These are phyloP conservation scores for Pseudocercospora crystallina DNA, from an alignment of 2,329 filamentous ascomycete genomes.

Conservation along the genomic window DNA sequence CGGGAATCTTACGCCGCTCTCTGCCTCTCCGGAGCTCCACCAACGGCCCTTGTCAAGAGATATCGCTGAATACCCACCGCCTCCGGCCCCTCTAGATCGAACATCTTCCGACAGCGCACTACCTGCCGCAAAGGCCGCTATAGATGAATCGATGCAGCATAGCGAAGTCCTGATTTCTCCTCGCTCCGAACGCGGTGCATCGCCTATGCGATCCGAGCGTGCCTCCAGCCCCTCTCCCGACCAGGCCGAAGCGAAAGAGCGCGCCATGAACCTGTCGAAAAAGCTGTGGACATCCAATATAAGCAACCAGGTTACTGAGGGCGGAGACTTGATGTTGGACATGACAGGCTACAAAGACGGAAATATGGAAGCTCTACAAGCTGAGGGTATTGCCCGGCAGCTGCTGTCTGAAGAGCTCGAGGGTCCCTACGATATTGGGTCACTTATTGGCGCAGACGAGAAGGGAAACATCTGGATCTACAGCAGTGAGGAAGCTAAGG, in stretches of 20 bases:
- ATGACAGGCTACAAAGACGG: slow-evolving; percentile 96
- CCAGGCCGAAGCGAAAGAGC: slow-evolving; percentile 72
- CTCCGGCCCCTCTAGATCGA: slow-evolving; percentile 41
- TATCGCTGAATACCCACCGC: slow-evolving; percentile 15
- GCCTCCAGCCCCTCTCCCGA: slow-evolving; percentile 69
- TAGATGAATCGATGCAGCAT: slow-evolving; percentile 35
- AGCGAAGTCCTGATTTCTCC: slow-evolving; percentile 25
- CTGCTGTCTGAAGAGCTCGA: slow-evolving; percentile 90
- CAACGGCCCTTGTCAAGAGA: slow-evolving; percentile 23
- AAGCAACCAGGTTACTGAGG: slow-evolving; percentile 85
- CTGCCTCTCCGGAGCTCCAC: slow-evolving; percentile 16
- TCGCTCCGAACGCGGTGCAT: slow-evolving; percentile 20
- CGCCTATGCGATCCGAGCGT: slow-evolving; percentile 16
- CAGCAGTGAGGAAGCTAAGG: slow-evolving; percentile 93
- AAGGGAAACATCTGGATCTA: slow-evolving; percentile 99
- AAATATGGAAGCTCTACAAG: slow-evolving; percentile 86
- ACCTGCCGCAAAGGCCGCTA: slow-evolving; percentile 42
- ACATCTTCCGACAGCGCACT: slow-evolving; percentile 57
- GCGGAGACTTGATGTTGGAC: slow-evolving; percentile 93
- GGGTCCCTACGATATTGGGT: slow-evolving; percentile 93
- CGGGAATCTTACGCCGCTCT: slow-evolving; percentile 38
- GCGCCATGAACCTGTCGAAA: slow-evolving; percentile 80
- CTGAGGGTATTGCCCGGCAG: slow-evolving; percentile 89
- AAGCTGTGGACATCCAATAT: slow-evolving; percentile 90
- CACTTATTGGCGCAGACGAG: slow-evolving; percentile 91